Percentiles rank a stretch among this genome's conserved stretches.
phyloP scores from a whole-genome alignment of 2,329 filamentous ascomycete species.

The Cercospora sp. region DNA sequence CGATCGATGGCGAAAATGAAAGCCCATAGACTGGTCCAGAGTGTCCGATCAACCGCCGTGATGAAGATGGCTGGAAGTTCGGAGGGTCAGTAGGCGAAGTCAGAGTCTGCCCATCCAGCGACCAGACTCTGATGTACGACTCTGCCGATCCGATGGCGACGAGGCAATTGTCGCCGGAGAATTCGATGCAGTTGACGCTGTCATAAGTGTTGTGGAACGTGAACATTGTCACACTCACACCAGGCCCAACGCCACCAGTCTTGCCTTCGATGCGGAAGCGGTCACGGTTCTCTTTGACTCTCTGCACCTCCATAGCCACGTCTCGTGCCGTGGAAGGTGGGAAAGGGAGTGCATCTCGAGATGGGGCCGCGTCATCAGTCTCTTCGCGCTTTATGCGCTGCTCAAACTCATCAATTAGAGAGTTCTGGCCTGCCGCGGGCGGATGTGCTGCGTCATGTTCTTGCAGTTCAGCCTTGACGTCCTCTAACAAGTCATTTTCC shows the following conservation, averaged over 20 bases:
- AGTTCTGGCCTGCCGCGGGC: conserved; percentile 67
- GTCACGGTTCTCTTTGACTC: conserved; percentile 88
- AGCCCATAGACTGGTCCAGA: conserved; percentile 86
- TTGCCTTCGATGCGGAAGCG: conserved; percentile 83
- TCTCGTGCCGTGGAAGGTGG: conserved; percentile 87
- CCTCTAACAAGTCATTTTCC: conserved; percentile 77
- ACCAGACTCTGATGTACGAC: conserved; percentile 95
- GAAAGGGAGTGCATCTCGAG: conserved; percentile 75
- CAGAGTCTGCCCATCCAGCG: conserved; percentile 79
- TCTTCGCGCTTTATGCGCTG: conserved; percentile 82
- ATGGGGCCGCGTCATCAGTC: conserved; percentile 78
- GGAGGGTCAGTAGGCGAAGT: conserved; percentile 63
- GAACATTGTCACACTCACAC: conserved; percentile 91
- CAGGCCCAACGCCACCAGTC: conserved; percentile 78
- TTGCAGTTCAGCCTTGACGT: conserved; percentile 82
- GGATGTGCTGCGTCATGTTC: conserved; percentile 80
- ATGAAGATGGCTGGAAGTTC: conserved; percentile 64
- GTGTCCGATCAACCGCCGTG: conserved; percentile 79
- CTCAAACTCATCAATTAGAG: conserved; percentile 84
- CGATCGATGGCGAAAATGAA: conserved; percentile 75
- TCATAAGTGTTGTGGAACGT: conserved; percentile 97
- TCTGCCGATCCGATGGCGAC: conserved; percentile 88
- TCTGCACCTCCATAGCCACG: conserved; percentile 90
- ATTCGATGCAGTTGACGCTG: conserved; percentile 89
- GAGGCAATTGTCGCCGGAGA: conserved; percentile 84